These are phyloP conservation scores for Lithospermum erythrorhizon DNA, from an alignment of 257 asterid genomes.

Conservation along the genomic window DNA sequence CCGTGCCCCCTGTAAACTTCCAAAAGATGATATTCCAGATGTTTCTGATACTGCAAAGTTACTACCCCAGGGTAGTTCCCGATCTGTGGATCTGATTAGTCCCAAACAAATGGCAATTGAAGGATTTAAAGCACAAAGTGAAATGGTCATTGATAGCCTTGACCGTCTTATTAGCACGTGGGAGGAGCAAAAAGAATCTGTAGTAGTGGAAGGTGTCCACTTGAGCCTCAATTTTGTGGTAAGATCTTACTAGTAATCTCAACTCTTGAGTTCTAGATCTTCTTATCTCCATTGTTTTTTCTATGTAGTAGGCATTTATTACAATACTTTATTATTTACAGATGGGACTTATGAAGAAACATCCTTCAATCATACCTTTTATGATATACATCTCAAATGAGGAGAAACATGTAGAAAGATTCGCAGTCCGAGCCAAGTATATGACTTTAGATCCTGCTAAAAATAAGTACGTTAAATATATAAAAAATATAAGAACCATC, in stretches of 20 bases:
- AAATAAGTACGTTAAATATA: slow-evolving; percentile 90
- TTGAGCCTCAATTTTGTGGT: slow-evolving; percentile 99
- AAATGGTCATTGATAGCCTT: slow-evolving; percentile 98
- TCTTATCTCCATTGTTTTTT: slow-evolving; percentile 1
- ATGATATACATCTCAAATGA: slow-evolving; percentile 90
- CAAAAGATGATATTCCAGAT: slow-evolving; percentile 31
- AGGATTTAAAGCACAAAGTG: slow-evolving; percentile 98
- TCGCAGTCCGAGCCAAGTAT: slow-evolving; percentile 98
- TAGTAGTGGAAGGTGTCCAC: slow-evolving; percentile 98
- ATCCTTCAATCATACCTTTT: slow-evolving; percentile 94
- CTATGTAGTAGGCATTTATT: slow-evolving; percentile 5
- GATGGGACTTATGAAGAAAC: slow-evolving; percentile 99
- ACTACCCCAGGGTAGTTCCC: slow-evolving; percentile 29
- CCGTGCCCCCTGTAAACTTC: slow-evolving; percentile 36
- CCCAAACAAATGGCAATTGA: slow-evolving; percentile 90
- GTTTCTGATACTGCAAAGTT: slow-evolving; percentile 27
- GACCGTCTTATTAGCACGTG: slow-evolving; percentile 89
- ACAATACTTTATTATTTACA: slow-evolving; percentile 27
- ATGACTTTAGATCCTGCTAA: slow-evolving; percentile 97
- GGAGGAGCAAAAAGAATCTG: slow-evolving; percentile 97
- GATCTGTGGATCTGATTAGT: slow-evolving; percentile 48
- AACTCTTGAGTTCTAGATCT: not conserved
- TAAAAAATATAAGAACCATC: slow-evolving; percentile 81
- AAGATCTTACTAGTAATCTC: slow-evolving; percentile 12
- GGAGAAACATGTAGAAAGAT: slow-evolving; percentile 91